Conservation (phyloP, 495 filamentous ascomycete species). For the Neurospora sp. region DNA sequence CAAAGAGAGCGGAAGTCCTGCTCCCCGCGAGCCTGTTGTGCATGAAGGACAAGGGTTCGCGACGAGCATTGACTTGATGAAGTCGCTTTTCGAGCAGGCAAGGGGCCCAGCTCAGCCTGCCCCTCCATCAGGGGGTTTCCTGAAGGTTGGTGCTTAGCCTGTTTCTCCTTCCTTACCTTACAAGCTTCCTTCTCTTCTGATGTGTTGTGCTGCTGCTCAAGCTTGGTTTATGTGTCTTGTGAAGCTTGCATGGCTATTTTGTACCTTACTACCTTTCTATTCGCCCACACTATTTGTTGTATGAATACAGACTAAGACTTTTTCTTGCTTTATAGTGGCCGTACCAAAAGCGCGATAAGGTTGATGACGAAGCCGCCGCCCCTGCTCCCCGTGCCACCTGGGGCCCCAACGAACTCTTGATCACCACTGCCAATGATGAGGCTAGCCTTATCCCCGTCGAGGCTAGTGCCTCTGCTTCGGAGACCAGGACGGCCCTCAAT, state of each 20-base stretch:
- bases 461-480: slow-evolving; percentile 1
- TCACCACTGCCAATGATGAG: slow-evolving; percentile 42
- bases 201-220: slow-evolving; percentile 7
- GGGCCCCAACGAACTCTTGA: slow-evolving; percentile 61
- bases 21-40: slow-evolving; percentile 25
- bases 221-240: not conserved
- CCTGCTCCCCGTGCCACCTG: slow-evolving; percentile 58
- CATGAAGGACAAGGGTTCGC: slow-evolving; percentile 51
- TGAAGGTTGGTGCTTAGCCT: slow-evolving; percentile 46
- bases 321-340: slow-evolving; percentile 62
- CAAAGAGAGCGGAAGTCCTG: slow-evolving; percentile 25
- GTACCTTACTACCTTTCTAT: slow-evolving; percentile 19
- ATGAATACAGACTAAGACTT: slow-evolving; percentile 29
- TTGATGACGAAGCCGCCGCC: slow-evolving; percentile 47
- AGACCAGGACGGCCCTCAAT: slow-evolving; percentile 5
- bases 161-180: slow-evolving; percentile 60
- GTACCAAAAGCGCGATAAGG: slow-evolving; percentile 66
- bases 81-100: slow-evolving; percentile 68
- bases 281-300: slow-evolving; percentile 1
- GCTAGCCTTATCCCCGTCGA: slow-evolving; percentile 14
- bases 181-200: slow-evolving; percentile 20
- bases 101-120: slow-evolving; percentile 34
- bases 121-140: slow-evolving; percentile 30
- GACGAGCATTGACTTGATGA: slow-evolving; percentile 84
- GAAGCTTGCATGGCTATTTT: slow-evolving; percentile 9